Evolutionary conservation across 2,329 filamentous ascomycete genomes (phyloP), one percentile per base, ranked within the genome.

Genomic region (Zymoseptoria pseudotritici): DNA sequence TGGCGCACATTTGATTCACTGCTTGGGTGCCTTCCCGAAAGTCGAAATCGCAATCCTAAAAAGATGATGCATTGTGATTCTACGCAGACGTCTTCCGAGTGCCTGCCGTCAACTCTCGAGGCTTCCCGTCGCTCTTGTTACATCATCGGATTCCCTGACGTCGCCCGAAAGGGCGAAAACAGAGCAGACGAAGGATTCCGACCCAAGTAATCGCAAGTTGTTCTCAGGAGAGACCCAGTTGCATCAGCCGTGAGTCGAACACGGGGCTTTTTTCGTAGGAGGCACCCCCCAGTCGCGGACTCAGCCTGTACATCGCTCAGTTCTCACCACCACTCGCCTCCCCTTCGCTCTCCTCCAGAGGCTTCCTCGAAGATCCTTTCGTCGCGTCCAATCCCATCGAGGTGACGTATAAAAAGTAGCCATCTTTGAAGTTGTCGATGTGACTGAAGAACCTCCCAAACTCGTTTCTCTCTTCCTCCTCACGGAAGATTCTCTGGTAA

Each of bases 401-500:
- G 5, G 74, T 79, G n/a, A 81, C 69, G 61, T 75, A 81, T 60
- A 81, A 64, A 67, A 81, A 81, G 55, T 75, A 76, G 3, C 74
- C 70, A 64, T 80, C 78, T 65, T 72, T 77, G 69, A 78, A 81
- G 63, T 79, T 79, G 59, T 81, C 79, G 8, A 81, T 70, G 59
- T 81, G 79, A 8, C 77, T 77, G 69, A 80, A 81, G 69, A 81
- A 81, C 4, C 75, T 71, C 53, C 63, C 62, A 61, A 67, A 84
- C 89, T 83, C 80, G 93, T 91, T 65, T 90, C 87, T 73, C 87
- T 85, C 75, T 58, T 94, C 90, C 74, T 97, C 94, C 56, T 96
- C 88, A 24, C 88, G 83, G 75, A 95, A 97, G 66, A 97, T 96
- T 22, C 90, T 83, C 69, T 89, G 85, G 73, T 99, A 99, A 62